phyloP scores from a whole-genome alignment of 2,329 filamentous ascomycete species.

The Xylariaceae sp. region DNA sequence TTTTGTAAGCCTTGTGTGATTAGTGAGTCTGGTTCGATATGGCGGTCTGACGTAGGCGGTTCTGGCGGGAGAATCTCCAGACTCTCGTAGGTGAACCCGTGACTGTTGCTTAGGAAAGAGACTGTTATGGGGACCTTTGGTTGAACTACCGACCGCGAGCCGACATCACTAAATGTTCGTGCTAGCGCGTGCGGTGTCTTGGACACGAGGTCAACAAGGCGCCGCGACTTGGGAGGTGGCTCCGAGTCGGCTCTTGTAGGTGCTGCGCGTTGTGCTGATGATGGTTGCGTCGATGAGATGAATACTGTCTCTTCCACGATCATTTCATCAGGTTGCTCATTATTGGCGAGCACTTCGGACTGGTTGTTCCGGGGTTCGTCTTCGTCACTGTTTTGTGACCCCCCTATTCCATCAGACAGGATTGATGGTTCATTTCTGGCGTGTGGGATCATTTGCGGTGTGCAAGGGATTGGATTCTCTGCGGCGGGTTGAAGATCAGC shows the following conservation, averaged over 20 bases:
- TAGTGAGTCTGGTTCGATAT: constrained; percentile 44
- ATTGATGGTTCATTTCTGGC: background rate
- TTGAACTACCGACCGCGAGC: constrained; percentile 20
- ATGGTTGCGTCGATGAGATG: constrained; percentile 18
- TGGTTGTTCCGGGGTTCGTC: background rate
- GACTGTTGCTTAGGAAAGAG: constrained; percentile 21
- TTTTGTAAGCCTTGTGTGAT: constrained; percentile 51
- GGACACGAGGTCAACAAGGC: constrained; percentile 11
- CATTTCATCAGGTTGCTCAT: constrained; percentile 16
- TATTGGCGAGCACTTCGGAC: background rate
- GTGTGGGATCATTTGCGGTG: constrained; percentile 20
- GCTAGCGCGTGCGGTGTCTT: constrained; percentile 24
- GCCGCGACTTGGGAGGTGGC: constrained; percentile 31
- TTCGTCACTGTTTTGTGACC: background rate
- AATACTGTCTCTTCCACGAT: constrained; percentile 25
- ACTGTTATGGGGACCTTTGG: constrained; percentile 20
- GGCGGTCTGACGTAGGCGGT: constrained; percentile 43
- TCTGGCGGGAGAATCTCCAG: constrained; percentile 51
- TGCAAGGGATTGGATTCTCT: constrained; percentile 11
- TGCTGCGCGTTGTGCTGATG: constrained; percentile 12
- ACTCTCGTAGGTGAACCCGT: constrained; percentile 30
- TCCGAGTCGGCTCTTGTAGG: constrained; percentile 32
- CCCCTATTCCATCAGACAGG: constrained; percentile 1
- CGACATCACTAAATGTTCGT: constrained; percentile 35
- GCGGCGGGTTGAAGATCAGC: background rate